These are phyloP conservation scores for Phytophthora palmivora DNA, from an alignment of 352 stramenopile genomes.

Conservation along the genomic window DNA sequence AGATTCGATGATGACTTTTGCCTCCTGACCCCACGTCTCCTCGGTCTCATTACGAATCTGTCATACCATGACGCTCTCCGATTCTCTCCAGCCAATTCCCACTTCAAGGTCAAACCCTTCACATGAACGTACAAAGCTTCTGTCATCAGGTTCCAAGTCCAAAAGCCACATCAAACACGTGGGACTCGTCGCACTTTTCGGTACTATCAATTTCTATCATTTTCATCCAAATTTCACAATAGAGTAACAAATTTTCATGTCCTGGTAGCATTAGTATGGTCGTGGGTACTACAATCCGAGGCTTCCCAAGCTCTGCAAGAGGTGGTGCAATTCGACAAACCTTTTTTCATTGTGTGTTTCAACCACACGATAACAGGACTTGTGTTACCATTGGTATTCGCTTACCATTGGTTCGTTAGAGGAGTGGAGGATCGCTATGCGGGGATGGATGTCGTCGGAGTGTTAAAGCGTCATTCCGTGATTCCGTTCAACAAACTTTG, in stretches of 20 bases:
- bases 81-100: background rate
- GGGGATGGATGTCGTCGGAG: slow-evolving; percentile 17
- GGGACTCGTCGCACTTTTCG: slow-evolving; percentile 25
- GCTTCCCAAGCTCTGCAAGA: slow-evolving; percentile 34
- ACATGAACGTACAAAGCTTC: slow-evolving; percentile 14
- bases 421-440: slow-evolving; percentile 11
- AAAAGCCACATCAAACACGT: slow-evolving; percentile 18
- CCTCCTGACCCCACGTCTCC: background rate
- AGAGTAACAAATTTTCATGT: background rate
- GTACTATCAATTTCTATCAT: background rate
- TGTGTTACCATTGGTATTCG: slow-evolving; percentile 43
- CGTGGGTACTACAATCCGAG: slow-evolving; percentile 42
- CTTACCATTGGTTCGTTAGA: slow-evolving; percentile 41
- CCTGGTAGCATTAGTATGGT: slow-evolving; percentile 28
- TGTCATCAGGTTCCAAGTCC: slow-evolving; percentile 4
- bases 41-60: background rate
- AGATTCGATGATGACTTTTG: background rate
- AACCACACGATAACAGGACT: slow-evolving; percentile 53
- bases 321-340: slow-evolving; percentile 52
- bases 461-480: slow-evolving; percentile 47
- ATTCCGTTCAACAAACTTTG: slow-evolving; percentile 41
- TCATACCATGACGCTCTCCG: slow-evolving; percentile 1
- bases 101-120: slow-evolving; percentile 1
- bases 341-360: slow-evolving; percentile 70
- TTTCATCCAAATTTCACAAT: background rate